phyloP scores from a whole-genome alignment of 2,329 filamentous ascomycete species.

The Leptographium flavum region DNA sequence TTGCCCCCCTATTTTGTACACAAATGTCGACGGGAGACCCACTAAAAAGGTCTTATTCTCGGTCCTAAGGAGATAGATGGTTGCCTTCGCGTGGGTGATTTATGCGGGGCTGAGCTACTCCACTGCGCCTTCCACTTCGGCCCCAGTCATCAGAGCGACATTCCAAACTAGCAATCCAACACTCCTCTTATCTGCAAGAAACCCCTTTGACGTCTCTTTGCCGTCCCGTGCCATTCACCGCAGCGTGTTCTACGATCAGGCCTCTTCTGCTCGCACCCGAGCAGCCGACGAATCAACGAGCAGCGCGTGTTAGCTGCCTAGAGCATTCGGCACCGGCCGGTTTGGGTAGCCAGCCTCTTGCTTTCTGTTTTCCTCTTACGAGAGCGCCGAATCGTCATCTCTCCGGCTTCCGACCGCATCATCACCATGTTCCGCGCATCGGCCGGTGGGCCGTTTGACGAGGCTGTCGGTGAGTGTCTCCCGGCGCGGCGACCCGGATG shows the following conservation, averaged over 20 bases:
- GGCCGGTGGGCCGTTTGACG: conserved; percentile 43
- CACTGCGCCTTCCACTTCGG: not conserved
- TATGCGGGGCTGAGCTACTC: not conserved
- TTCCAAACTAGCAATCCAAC: not conserved
- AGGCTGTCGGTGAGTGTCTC: conserved; percentile 38
- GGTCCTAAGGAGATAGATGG: too few relatives aligned
- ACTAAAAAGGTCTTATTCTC: too few relatives aligned
- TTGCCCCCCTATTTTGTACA: too few relatives aligned
- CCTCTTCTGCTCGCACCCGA: too few relatives aligned
- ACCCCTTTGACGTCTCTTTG: not conserved
- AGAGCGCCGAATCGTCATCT: not conserved
- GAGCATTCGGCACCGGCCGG: not conserved
- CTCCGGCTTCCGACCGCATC: too few relatives aligned
- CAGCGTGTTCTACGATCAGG: too few relatives aligned
- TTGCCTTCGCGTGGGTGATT: not conserved
- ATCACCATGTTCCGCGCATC: conserved; percentile 41
- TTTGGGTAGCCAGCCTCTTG: not conserved
- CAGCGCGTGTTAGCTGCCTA: not conserved
- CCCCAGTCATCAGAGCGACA: not conserved
- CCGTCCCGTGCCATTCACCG: not conserved
- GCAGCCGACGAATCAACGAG: too few relatives aligned
- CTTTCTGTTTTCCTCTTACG: too few relatives aligned
- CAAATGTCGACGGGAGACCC: too few relatives aligned
- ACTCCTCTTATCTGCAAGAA: not conserved
- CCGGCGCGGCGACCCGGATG: not conserved